A percentile compares a stretch with the other conserved stretches of the same genome.
These are phyloP conservation scores for Euclidium syriacum DNA, from an alignment of 345 rosid species.

Conservation along the genomic window DNA sequence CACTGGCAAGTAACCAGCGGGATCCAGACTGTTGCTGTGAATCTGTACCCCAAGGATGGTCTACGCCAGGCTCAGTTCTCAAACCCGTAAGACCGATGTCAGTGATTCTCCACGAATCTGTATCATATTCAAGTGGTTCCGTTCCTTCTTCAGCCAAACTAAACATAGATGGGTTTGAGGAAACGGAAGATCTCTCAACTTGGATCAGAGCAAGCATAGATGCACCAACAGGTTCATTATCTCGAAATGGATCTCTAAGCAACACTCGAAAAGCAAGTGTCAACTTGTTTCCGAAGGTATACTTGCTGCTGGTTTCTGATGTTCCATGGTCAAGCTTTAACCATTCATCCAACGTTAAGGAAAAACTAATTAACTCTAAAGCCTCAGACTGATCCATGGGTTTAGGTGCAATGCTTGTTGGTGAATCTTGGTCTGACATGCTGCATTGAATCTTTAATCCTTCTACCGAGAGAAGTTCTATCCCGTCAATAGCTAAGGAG, in stretches of 20 bases:
- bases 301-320: constrained; percentile 18
- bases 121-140: constrained; percentile 13
- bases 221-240: constrained; percentile 66
- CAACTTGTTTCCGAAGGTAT: constrained; percentile 41
- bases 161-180: constrained; percentile 13
- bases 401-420: constrained; percentile 37
- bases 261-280: constrained; percentile 48
- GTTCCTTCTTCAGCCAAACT: constrained; percentile 12
- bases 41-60: constrained; percentile 45
- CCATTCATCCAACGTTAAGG: constrained; percentile 61
- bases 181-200: constrained; percentile 42
- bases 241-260: constrained; percentile 62
- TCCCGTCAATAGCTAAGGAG: constrained; percentile 40
- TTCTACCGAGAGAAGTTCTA: constrained; percentile 53
- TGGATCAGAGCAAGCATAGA: constrained; percentile 71
- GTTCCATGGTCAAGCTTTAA: constrained; percentile 44
- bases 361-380: constrained; percentile 40
- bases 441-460: constrained; percentile 67
- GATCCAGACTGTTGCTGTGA: constrained; percentile 50
- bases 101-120: constrained; percentile 38
- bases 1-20: constrained; percentile 63
- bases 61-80: constrained; percentile 35
- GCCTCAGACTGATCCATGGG: constrained; percentile 21
- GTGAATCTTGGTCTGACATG: constrained; percentile 55
- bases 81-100: constrained; percentile 59